phyloP scores from a whole-genome alignment of 305 asterid genomes.

The Fraxinus ornus region DNA sequence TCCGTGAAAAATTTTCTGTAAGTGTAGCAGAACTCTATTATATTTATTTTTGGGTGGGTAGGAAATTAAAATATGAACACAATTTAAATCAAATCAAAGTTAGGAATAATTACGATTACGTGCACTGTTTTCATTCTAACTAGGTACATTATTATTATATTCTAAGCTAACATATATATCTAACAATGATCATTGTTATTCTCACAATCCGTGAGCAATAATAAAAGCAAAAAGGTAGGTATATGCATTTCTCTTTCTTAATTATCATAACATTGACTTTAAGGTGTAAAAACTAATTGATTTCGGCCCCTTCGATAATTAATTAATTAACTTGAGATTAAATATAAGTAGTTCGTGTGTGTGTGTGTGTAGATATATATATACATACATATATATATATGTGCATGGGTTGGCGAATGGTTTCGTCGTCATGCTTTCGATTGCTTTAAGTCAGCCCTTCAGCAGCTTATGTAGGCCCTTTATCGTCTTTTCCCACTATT shows the following conservation, averaged over 20 bases:
- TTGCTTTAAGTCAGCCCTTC: constrained; percentile 37
- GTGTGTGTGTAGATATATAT: constrained; percentile 3
- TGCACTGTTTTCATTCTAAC: constrained; percentile 22
- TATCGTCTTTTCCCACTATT: constrained; percentile 32
- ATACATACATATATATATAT: neutral
- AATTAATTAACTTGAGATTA: neutral
- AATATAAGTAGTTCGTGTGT: neutral
- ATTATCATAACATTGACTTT: constrained; percentile 22
- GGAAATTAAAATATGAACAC: constrained; percentile 31
- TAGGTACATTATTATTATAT: neutral
- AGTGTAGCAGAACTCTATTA: neutral
- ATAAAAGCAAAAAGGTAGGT: constrained; percentile 6
- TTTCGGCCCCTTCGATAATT: neutral
- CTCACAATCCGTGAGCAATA: constrained; percentile 18
- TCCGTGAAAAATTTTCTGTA: too few species aligned
- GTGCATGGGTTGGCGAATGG: constrained; percentile 41
- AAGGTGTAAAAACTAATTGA: neutral
- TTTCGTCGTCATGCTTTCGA: constrained; percentile 77
- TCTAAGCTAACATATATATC: neutral
- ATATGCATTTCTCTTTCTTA: constrained; percentile 4
- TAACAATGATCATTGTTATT: constrained; percentile 20
- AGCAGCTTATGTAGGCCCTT: constrained; percentile 35
- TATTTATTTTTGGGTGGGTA: constrained; percentile 32
- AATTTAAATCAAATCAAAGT: constrained; percentile 31
- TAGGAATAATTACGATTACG: constrained; percentile 11